Percentiles rank a stretch among this genome's conserved stretches.
These are phyloP conservation scores for Alternaria brassicicola DNA, from an alignment of 2,329 filamentous ascomycete genomes.

Conservation along the genomic window DNA sequence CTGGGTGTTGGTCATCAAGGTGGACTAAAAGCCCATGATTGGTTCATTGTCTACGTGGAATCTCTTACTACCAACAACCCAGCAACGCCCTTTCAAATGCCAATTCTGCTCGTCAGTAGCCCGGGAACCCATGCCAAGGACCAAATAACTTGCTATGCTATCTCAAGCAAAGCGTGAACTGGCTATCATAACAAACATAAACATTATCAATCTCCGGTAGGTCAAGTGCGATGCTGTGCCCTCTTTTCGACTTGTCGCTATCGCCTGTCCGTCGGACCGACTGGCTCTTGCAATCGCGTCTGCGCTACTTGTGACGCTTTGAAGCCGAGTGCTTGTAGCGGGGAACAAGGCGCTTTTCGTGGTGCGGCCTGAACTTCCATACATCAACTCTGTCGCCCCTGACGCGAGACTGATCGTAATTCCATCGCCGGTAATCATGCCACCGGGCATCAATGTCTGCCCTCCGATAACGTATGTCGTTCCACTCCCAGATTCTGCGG, in stretches of 20 bases:
- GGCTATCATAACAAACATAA: neutral
- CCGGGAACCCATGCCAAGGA: neutral
- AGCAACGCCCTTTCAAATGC: neutral
- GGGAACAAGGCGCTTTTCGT: constrained; percentile 49
- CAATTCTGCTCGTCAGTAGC: neutral
- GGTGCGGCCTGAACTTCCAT: constrained; percentile 42
- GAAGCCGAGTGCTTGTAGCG: constrained; percentile 40
- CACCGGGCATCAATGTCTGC: constrained; percentile 50
- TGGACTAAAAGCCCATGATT: neutral
- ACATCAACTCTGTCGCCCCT: constrained; percentile 46
- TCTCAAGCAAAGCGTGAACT: neutral
- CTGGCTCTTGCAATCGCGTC: constrained; percentile 25
- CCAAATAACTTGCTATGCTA: neutral
- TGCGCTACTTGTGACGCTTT: constrained; percentile 9
- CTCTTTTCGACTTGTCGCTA: constrained; percentile 11
- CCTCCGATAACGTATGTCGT: constrained; percentile 48
- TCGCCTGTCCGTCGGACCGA: constrained; percentile 14
- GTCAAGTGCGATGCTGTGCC: neutral
- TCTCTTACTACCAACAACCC: neutral
- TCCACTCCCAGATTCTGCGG: constrained; percentile 30
- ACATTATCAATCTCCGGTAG: neutral
- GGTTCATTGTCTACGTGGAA: constrained; percentile 1
- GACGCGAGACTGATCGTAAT: constrained; percentile 44
- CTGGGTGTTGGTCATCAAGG: neutral
- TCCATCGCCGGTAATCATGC: constrained; percentile 39